A percentile compares a stretch with the other conserved stretches of the same genome.
These are phyloP conservation scores for Salinomyces thailandicus DNA, from an alignment of 2,329 filamentous ascomycete species.

Conservation along the genomic window DNA sequence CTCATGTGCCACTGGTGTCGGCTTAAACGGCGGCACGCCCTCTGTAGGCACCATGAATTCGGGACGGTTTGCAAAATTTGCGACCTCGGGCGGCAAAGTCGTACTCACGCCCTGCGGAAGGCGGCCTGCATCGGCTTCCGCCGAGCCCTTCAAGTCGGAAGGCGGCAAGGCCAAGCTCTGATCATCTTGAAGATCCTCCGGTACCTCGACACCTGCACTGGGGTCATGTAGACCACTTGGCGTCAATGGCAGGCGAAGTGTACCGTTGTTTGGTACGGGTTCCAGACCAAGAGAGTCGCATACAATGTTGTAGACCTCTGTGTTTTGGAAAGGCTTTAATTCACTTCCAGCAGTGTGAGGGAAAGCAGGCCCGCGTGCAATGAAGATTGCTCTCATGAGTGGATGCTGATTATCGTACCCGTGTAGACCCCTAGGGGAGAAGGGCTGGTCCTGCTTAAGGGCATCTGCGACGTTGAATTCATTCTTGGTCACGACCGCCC, in stretches of 20 bases:
- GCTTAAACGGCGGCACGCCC: not conserved
- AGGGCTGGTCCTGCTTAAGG: conserved; percentile 53
- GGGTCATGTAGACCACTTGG: conserved; percentile 49
- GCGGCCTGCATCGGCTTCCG: conserved; percentile 4
- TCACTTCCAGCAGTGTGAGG: conserved; percentile 73
- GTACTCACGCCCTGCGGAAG: not conserved
- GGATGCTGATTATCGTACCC: conserved; percentile 94
- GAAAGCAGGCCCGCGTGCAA: conserved; percentile 86
- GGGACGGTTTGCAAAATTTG: conserved; percentile 7
- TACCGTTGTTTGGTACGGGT: conserved; percentile 78
- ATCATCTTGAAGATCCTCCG: conserved; percentile 8
- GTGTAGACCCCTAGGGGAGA: conserved; percentile 75
- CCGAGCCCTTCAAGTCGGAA: not conserved
- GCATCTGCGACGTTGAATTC: conserved; percentile 68
- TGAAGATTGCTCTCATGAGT: conserved; percentile 90
- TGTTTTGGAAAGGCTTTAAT: conserved; percentile 77
- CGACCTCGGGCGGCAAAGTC: conserved; percentile 4
- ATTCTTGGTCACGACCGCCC: conserved; percentile 73
- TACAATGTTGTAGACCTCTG: conserved; percentile 86
- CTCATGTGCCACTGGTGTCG: not conserved
- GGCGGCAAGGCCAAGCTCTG: conserved; percentile 2
- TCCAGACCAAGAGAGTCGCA: conserved; percentile 73
- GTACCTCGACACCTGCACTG: conserved; percentile 1
- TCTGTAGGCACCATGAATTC: conserved; percentile 6
- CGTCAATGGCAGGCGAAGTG: conserved; percentile 59